Evolutionary conservation across 2,329 filamentous ascomycete species (phyloP), one percentile per base, ranked within the genome.

Genomic region (Ascochyta pisi): DNA sequence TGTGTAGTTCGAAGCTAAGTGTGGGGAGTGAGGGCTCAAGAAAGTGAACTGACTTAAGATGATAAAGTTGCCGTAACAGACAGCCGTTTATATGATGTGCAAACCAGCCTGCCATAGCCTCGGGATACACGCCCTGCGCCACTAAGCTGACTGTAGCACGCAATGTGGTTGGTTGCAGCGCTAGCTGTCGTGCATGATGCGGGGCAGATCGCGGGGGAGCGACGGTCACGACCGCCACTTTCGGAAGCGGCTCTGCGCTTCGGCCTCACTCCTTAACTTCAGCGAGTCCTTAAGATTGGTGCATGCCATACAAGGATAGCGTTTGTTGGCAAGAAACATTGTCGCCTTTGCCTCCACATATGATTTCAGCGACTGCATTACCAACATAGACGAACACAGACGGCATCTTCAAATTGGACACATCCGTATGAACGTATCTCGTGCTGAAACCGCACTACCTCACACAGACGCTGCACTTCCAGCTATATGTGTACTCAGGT

Each of bases 201-300:
- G 53, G 53, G 53, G 53, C 53, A 42, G 19, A 24, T 23, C 48
- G 53, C 47, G 53, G 53, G 53, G 47, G n/a, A 33, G n/a, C 53
- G 52, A 35, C 50, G 37, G 53, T 33, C 33, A 31, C 24, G n/a
- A 46, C 42, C 42, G 53, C 49, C 41, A 19, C 45, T 41, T 52
- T 52, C 35, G 49, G 49, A 38, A 40, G 49, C 41, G 35, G 41
- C 27, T 45, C 41, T 52, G 16, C 34, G 6, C 6, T 42, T 9
- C 35, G n/a, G 22, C 35, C 35, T 19, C 34, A n/a, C 9, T 27
- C 39, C 34, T 19, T 26, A 45, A 27, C 42, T 19, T 19, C 19
- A 3, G 19, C 19, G 19, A 19, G 19, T 3, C 19, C 19, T 22
- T 9, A 22, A 12, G 16, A 6, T 5, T n/a, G 10, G 13, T n/a